These are phyloP conservation scores for Metschnikowia cubensis DNA, from an alignment of 805 yeast species.

Conservation along the genomic window DNA sequence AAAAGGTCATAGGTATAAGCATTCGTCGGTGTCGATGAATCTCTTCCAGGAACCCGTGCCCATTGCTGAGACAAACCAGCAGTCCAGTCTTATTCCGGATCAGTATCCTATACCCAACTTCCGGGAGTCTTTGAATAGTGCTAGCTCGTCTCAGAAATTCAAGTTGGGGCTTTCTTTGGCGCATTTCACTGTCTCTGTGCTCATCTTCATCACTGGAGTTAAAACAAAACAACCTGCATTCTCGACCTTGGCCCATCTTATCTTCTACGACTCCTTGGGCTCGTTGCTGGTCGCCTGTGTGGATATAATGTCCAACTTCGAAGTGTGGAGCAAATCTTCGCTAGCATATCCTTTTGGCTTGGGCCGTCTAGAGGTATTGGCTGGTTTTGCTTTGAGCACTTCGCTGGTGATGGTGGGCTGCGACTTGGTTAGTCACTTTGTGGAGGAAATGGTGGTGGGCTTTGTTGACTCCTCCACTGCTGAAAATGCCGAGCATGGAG, in stretches of 20 bases:
- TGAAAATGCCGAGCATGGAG: conserved; percentile 24
- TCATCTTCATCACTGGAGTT: conserved; percentile 59
- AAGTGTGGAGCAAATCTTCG: conserved; percentile 83
- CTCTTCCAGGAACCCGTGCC: conserved; percentile 88
- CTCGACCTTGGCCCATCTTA: conserved; percentile 77
- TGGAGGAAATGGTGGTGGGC: conserved; percentile 61
- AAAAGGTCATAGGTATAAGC: conserved; percentile 93
- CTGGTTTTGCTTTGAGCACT: conserved; percentile 82
- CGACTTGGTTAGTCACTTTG: conserved; percentile 80
- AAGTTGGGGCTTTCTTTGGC: conserved; percentile 55
- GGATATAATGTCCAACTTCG: conserved; percentile 83
- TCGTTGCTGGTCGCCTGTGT: conserved; percentile 66
- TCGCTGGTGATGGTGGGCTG: conserved; percentile 87
- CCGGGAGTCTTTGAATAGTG: conserved; percentile 57
- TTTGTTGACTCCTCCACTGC: conserved; percentile 27
- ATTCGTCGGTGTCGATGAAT: conserved; percentile 94
- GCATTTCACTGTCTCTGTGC: conserved; percentile 53
- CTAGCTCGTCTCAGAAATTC: conserved; percentile 53
- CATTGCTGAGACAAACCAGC: conserved; percentile 38
- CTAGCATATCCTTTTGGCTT: conserved; percentile 87
- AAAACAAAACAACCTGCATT: conserved; percentile 54
- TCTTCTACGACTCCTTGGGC: conserved; percentile 83
- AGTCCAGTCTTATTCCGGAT: conserved; percentile 59
- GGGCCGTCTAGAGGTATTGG: conserved; percentile 83
- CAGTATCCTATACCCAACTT: conserved; percentile 70